Conservation (phyloP, 305 asterid species). For the Fraxinus sp. region DNA sequence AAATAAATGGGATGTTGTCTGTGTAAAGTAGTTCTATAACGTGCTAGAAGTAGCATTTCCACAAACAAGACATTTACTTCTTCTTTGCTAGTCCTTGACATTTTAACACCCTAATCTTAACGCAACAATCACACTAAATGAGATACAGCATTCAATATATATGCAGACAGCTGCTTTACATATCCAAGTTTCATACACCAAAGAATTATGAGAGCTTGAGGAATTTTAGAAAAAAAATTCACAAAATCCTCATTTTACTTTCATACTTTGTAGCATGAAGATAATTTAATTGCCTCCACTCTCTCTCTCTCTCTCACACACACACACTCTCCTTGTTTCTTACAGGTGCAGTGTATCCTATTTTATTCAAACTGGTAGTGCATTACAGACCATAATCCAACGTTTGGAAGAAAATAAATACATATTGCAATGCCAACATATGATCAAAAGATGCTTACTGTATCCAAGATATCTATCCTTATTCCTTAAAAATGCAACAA, state of each 20-base stretch:
- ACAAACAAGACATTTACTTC: background rate
- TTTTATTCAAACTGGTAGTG: background rate
- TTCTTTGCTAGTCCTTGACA: background rate
- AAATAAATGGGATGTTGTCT: background rate
- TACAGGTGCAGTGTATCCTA: background rate
- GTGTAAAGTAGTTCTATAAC: background rate
- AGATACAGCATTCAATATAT: background rate
- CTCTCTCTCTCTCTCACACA: background rate
- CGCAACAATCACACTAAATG: background rate
- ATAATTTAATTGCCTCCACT: too few relatives aligned
- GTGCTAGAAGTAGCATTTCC: background rate
- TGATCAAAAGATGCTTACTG: background rate
- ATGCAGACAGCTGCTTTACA: background rate
- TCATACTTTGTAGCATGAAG: background rate
- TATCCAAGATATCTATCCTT: background rate
- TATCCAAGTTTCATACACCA: background rate
- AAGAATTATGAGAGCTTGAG: background rate
- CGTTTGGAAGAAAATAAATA: background rate
- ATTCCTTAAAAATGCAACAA: background rate
- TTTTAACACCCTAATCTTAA: background rate
- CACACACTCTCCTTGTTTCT: background rate
- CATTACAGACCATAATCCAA: background rate
- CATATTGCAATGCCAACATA: background rate
- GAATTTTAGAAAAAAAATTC: background rate
- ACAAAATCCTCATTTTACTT: background rate